Evolutionary conservation across 805 yeast genomes (phyloP), one percentile per base, ranked within the genome.

Genomic region (Schwanniomyces pseudopolymorphus): DNA sequence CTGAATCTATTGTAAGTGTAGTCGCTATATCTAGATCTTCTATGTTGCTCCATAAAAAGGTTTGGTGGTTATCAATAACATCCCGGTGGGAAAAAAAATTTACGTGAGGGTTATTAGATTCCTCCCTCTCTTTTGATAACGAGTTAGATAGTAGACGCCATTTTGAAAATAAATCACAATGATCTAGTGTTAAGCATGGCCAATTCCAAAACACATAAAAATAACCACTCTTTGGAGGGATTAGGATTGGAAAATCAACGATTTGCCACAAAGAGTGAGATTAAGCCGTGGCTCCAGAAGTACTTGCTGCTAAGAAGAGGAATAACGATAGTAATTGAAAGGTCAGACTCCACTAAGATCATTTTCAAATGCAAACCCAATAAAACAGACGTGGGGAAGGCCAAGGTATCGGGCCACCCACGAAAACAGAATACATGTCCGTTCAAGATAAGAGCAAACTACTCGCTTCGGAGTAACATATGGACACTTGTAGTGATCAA

Each of bases 401-500:
- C 59, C 24, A 47, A 55, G 40, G 39, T 52, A 42, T 42, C 49
- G 49, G 39, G 43, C n/a, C 49, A 52, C 9, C 50, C 49, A 39
- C 53, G 64, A 41, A 49, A 61, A 40, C 59, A 51, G 28, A 66
- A 67, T 11, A 69, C 72, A 19, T 84, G 89, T 56, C 88, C 88
- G 2, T 84, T 84, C 56, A 70, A 85, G 58, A 74, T 84, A 37
- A 62, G 89, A 45, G 88, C 88, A 2, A 82, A 84, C 52, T 81
- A 67, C 55, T 77, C 84, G 1, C 52, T 78, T 9, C 66, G 81
- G 49, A 69, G 77, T 28, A 66, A 72, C 48, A 64, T 68, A 45
- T 84, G 89, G 89, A 69, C 80, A 13, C 67, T 84, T 26, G 85
- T 80, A 17, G 79, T 84, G 14, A 74, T 84, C 31, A 79, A 80